Evolutionary conservation across 2,329 filamentous ascomycete genomes (phyloP).

Genomic region (Podosphaera fusca): DNA sequence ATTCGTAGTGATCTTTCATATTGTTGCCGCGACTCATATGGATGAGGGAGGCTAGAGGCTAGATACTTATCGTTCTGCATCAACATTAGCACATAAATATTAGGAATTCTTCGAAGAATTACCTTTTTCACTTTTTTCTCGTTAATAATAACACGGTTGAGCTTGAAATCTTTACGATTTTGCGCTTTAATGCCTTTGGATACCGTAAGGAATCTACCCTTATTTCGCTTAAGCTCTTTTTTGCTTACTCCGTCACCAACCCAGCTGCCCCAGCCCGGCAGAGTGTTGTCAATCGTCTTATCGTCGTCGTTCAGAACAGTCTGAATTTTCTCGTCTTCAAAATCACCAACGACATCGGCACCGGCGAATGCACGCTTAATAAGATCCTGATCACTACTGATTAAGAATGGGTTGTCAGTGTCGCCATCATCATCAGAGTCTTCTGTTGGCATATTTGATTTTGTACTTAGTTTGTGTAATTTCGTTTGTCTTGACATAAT

Average conservation of each 20-base stretch:
- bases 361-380: conserved; percentile 73
- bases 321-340: conserved; percentile 56
- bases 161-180: conserved; percentile 58
- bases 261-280: conserved; percentile 91
- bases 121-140: conserved; percentile 82
- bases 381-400: conserved; percentile 39
- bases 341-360: conserved; percentile 60
- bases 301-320: conserved; percentile 56
- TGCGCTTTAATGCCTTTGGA: conserved; percentile 51
- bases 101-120: conserved; percentile 9
- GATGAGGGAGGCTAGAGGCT: conserved; percentile 61
- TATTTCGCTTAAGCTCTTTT: conserved; percentile 39
- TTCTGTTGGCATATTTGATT: conserved; percentile 5
- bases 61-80: conserved; percentile 62
- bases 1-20: conserved; percentile 75
- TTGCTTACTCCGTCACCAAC: conserved; percentile 60
- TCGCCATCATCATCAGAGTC: conserved; percentile 16
- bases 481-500: conserved; percentile 13
- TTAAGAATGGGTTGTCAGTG: conserved; percentile 27
- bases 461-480: conserved; percentile 10
- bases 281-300: conserved; percentile 57
- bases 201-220: conserved; percentile 37
- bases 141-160: conserved; percentile 73
- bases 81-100: conserved; percentile 2
- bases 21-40: conserved; percentile 69